phyloP scores from a whole-genome alignment of 1,284 basidiomycete genomes.

The Boletus mariae region DNA sequence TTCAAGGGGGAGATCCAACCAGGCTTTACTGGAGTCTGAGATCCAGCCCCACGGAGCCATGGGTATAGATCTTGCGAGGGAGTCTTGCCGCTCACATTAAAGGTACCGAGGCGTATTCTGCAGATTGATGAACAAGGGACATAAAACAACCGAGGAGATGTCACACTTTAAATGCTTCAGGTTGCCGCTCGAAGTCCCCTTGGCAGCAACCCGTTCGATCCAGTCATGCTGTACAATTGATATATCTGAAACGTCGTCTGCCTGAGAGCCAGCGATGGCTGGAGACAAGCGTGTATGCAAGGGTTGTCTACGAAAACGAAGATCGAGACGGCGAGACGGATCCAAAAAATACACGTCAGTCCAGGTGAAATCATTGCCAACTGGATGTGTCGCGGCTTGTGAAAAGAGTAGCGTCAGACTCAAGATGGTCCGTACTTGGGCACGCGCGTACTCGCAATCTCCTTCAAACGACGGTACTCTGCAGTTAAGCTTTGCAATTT shows the following conservation, averaged over 20 bases:
- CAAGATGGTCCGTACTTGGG: neutral
- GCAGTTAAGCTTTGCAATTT: constrained; percentile 17
- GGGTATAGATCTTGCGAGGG: constrained; percentile 64
- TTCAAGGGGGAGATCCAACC: constrained; percentile 37
- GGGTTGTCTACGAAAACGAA: constrained; percentile 46
- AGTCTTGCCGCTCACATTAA: constrained; percentile 74
- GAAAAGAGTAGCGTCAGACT: constrained; percentile 7
- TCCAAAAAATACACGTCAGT: constrained; percentile 14
- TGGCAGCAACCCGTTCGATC: constrained; percentile 45
- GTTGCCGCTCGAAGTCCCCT: constrained; percentile 30
- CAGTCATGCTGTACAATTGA: constrained; percentile 59
- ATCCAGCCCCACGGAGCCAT: constrained; percentile 40
- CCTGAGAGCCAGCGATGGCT: constrained; percentile 57
- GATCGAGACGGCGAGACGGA: constrained; percentile 43
- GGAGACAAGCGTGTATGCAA: constrained; percentile 51
- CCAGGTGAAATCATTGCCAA: constrained; percentile 19
- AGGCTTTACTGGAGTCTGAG: neutral
- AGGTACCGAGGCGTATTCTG: constrained; percentile 68
- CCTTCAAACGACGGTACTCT: constrained; percentile 30
- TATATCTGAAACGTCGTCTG: constrained; percentile 57
- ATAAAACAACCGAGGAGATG: neutral
- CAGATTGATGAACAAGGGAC: constrained; percentile 1
- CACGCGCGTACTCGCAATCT: constrained; percentile 20
- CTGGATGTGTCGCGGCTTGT: constrained; percentile 12
- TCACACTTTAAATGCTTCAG: constrained; percentile 28